Evolutionary conservation across 2,329 filamentous ascomycete species (phyloP), one percentile per base, ranked within the genome.

Genomic region (Furcasterigmium furcatum): DNA sequence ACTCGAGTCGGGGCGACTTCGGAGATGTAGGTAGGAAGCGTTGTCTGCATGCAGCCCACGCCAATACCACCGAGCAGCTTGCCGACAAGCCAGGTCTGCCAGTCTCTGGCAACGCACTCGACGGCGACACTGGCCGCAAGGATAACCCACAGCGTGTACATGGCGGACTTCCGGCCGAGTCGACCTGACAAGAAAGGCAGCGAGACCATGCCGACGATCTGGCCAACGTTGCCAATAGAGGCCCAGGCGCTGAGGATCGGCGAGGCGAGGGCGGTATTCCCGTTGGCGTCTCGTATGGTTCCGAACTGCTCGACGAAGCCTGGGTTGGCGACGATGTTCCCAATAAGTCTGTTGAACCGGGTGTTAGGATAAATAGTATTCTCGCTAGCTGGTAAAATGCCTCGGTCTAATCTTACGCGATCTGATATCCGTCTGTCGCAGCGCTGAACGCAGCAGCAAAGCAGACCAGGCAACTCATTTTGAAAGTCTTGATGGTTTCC

Each of bases 11-110:
- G 70, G 0, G 69, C 63, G 1, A 68, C 56, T 46, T 73, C 69
- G 4, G 66, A 58, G 7, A 73, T 58, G 45, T 71, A 73, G 0
- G 66, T 59, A 1, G 68, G 67, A 24, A 72, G 46, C 0, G 68
- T 70, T 5, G 65, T 62, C 44, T 71, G 67, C 4, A 73, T 52
- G 52, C 66, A 66, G 3, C 70, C 70, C 1, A 71, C 65, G 3
- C 65, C 70, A 45, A 70, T 64, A 8, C 70, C 60, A 4, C 55
- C 58, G 2, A 62, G 54, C 4, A 62, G 45, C 46, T 62, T 61
- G 2, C 48, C 70, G 10, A 64, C 59, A 0, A 70, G 60, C 68
- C 69, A 72, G 49, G 65, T 61, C 8, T 62, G 49, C 68, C 67
- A 72, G 3, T 46, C 48, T 2, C 61, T 58, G 1, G 64, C 60